Evolutionary conservation across 2,329 filamentous ascomycete genomes (phyloP).

Genomic region (Sporothrix euskadiensis): DNA sequence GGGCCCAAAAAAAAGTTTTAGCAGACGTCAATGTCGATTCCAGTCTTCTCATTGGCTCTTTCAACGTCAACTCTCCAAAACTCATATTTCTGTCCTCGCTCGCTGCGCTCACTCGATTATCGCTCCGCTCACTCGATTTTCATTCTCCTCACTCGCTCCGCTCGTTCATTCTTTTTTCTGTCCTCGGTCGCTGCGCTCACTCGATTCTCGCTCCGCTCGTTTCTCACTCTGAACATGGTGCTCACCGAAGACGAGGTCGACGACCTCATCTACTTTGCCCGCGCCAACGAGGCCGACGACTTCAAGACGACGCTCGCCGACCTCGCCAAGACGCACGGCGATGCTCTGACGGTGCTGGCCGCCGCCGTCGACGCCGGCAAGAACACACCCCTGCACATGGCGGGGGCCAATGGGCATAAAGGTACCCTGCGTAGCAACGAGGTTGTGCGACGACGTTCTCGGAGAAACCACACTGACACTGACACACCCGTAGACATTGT

Average conservation of each 20-base stretch:
- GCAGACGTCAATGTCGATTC: slow-evolving; percentile 8
- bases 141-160: neutral
- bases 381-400: slow-evolving; percentile 87
- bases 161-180: no score
- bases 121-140: slow-evolving; percentile 41
- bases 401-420: slow-evolving; percentile 82
- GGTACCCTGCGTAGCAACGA: slow-evolving; percentile 44
- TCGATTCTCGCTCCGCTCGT: slow-evolving; percentile 42
- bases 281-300: slow-evolving; percentile 72
- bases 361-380: slow-evolving; percentile 72
- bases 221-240: slow-evolving; percentile 21
- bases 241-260: slow-evolving; percentile 81
- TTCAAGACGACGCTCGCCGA: slow-evolving; percentile 60
- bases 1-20: slow-evolving; percentile 17
- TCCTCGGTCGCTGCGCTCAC: slow-evolving; percentile 5
- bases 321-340: slow-evolving; percentile 55
- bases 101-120: neutral
- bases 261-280: slow-evolving; percentile 85
- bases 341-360: slow-evolving; percentile 62
- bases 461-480: no score
- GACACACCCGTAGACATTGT: slow-evolving; percentile 41
- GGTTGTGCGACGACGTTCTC: no score
- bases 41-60: slow-evolving; percentile 1
- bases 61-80: neutral
- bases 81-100: neutral